Percentiles rank a stretch among this genome's conserved stretches.
These are phyloP conservation scores for Plenodomus tracheiphilus DNA, from an alignment of 2,329 filamentous ascomycete genomes.

Conservation along the genomic window DNA sequence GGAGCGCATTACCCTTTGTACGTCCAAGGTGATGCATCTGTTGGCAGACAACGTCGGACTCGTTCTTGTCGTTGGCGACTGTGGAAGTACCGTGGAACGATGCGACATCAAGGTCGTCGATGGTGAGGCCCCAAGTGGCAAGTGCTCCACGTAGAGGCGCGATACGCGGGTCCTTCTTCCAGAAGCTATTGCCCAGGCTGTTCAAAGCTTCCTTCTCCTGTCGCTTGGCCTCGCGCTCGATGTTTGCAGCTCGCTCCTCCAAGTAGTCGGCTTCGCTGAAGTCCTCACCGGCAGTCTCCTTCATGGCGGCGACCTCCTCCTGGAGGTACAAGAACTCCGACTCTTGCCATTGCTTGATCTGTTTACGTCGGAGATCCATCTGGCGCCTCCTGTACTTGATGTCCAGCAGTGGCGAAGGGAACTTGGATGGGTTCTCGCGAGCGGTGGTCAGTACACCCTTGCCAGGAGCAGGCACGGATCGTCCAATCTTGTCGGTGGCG, in stretches of 20 bases:
- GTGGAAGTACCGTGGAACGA: constrained; percentile 99
- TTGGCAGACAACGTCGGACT: constrained; percentile 95
- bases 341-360: constrained; percentile 96
- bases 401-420: constrained; percentile 92
- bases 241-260: constrained; percentile 80
- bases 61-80: constrained; percentile 99
- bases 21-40: constrained; percentile 94
- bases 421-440: constrained; percentile 86
- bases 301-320: constrained; percentile 90
- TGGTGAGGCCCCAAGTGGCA: constrained; percentile 96
- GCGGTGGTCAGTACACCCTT: constrained; percentile 96
- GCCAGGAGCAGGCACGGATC: constrained; percentile 93
- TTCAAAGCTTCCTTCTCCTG: constrained; percentile 92
- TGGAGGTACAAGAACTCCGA: constrained; percentile 90
- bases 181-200: constrained; percentile 97
- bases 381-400: constrained; percentile 97
- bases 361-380: constrained; percentile 88
- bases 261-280: constrained; percentile 86
- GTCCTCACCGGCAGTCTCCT: constrained; percentile 63
- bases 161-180: constrained; percentile 92
- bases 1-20: constrained; percentile 91
- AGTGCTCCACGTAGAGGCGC: constrained; percentile 94
- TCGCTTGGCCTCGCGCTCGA: constrained; percentile 82
- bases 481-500: constrained; percentile 98
- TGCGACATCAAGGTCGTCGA: constrained; percentile 91